These are phyloP conservation scores for Triticum timopheevii DNA, from an alignment of 176 grass and related monocot species.

Conservation along the genomic window DNA sequence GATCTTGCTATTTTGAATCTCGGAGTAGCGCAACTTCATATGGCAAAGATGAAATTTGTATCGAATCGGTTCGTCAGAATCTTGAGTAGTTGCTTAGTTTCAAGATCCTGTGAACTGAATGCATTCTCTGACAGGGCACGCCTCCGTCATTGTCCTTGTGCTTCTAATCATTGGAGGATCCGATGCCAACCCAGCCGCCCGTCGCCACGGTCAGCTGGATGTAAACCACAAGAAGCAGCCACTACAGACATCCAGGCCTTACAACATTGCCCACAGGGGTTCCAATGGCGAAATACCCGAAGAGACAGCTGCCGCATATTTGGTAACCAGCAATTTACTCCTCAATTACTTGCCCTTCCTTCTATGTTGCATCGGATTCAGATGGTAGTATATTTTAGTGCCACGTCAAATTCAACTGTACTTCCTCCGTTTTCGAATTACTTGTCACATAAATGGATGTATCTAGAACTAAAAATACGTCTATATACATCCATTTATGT, in stretches of 20 bases:
- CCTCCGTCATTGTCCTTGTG: constrained; percentile 32
- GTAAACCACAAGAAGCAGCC: constrained; percentile 41
- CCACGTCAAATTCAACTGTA: neutral
- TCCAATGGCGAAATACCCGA: constrained; percentile 64
- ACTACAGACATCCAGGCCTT: constrained; percentile 58
- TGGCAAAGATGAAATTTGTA: neutral
- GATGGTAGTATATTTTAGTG: neutral
- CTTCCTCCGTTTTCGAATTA: too few relatives aligned
- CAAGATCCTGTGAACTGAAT: neutral
- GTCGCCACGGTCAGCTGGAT: constrained; percentile 17
- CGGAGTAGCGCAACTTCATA: neutral
- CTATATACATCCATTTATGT: too few relatives aligned
- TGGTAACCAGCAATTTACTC: constrained; percentile 25
- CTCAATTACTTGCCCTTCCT: neutral
- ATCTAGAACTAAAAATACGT: too few relatives aligned
- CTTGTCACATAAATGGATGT: too few relatives aligned
- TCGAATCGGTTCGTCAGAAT: neutral
- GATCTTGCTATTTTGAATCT: neutral
- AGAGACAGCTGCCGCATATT: constrained; percentile 49
- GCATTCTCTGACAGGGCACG: constrained; percentile 40
- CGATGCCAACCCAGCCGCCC: neutral
- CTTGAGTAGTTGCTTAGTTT: neutral
- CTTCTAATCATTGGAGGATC: constrained; percentile 17
- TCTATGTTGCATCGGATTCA: too few relatives aligned
- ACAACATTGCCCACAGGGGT: constrained; percentile 66